phyloP scores from a whole-genome alignment of 139 green algal species.

The Raphidocelis subcapitata region DNA sequence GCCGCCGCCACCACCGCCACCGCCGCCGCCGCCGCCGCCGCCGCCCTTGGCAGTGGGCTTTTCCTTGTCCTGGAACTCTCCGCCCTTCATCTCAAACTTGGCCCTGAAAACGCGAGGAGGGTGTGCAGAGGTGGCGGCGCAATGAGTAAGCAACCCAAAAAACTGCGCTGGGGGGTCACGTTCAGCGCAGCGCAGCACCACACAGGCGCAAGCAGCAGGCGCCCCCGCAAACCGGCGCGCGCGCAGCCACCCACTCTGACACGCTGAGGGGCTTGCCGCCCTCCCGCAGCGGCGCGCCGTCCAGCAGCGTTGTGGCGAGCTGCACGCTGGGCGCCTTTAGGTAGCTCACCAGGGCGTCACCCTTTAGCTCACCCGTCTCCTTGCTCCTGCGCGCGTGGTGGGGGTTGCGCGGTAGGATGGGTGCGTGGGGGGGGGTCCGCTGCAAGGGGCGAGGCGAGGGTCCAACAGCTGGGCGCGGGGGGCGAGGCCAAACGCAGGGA shows the following conservation, averaged over 20 bases:
- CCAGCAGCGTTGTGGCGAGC: conserved; percentile 78
- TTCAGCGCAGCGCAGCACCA: too few species aligned
- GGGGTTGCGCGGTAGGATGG: background rate
- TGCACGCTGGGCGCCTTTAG: conserved; percentile 82
- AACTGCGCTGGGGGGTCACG: too few species aligned
- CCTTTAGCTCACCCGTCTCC: conserved; percentile 70
- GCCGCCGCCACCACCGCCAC: background rate
- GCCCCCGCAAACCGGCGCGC: too few species aligned
- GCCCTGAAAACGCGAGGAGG: conserved; percentile 45
- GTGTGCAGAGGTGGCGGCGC: too few species aligned
- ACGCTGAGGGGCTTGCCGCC: conserved; percentile 44
- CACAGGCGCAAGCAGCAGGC: too few species aligned
- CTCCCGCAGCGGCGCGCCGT: conserved; percentile 61
- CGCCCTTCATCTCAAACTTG: conserved; percentile 85
- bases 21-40: background rate
- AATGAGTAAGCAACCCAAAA: too few species aligned
- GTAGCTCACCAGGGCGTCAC: conserved; percentile 88
- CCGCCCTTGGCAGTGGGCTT: background rate
- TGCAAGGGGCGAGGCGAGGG: background rate
- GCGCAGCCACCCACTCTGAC: background rate
- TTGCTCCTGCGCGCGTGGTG: conserved; percentile 49
- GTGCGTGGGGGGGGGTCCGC: too few species aligned
- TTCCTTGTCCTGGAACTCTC: conserved; percentile 54
- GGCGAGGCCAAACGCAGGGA: background rate
- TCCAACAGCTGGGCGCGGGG: background rate